Conservation (phyloP, 1,139 yeast genomes). For the Scheffersomyces quercinus region DNA sequence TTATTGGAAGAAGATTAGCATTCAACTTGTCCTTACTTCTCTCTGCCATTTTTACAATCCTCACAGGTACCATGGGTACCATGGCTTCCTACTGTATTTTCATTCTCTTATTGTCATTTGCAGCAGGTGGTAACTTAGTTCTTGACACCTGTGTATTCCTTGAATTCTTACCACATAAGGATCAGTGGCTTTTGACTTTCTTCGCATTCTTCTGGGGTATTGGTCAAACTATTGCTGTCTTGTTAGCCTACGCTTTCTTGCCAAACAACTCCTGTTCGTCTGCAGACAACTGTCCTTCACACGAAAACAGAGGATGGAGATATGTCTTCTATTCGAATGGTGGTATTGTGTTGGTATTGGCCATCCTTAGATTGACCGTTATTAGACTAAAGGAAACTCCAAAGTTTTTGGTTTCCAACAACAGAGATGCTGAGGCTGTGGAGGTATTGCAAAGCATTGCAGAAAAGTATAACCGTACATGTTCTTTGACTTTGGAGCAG, state of each 20-base stretch:
- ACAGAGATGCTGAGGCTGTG: constrained; percentile 36
- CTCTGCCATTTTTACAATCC: constrained; percentile 23
- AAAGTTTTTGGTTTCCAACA: constrained; percentile 33
- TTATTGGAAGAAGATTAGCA: constrained; percentile 29
- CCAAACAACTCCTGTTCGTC: constrained; percentile 28
- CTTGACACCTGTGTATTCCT: constrained; percentile 31
- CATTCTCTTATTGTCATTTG: constrained; percentile 23
- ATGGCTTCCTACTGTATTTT: constrained; percentile 29
- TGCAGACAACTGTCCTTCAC: constrained; percentile 31
- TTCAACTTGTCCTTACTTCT: constrained; percentile 37
- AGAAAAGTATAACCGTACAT: constrained; percentile 25
- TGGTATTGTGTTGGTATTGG: constrained; percentile 28
- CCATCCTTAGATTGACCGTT: constrained; percentile 32
- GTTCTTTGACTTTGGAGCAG: constrained; percentile 30
- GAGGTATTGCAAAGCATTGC: constrained; percentile 29
- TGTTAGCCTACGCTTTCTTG: constrained; percentile 34
- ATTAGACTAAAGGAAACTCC: constrained; percentile 35
- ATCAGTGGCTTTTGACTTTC: constrained; percentile 38
- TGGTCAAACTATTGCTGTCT: constrained; percentile 34
- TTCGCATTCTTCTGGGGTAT: constrained; percentile 41
- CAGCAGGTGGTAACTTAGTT: constrained; percentile 33
- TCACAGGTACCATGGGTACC: constrained; percentile 32
- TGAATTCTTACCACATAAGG: constrained; percentile 26
- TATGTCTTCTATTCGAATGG: constrained; percentile 37
- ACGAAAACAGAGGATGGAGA: constrained; percentile 36